Percentiles rank a stretch among this genome's conserved stretches.
These are phyloP conservation scores for Geotrichum candidum DNA, from an alignment of 1,139 yeast genomes.

Conservation along the genomic window DNA sequence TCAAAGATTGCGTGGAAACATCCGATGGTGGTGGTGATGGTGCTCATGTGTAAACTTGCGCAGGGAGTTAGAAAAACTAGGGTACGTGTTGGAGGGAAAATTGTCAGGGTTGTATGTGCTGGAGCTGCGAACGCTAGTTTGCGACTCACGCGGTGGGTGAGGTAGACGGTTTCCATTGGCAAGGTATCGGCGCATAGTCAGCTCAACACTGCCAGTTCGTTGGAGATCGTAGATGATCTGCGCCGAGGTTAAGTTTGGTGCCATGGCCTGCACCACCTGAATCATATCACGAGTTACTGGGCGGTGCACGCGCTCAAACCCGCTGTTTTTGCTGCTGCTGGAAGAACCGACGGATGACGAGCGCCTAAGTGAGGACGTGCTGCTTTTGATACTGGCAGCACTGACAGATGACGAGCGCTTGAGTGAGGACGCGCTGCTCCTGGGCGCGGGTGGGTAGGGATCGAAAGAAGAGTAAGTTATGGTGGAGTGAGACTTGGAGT, in stretches of 20 bases:
- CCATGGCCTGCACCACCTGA: slow-evolving; percentile 77
- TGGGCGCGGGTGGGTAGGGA: background rate
- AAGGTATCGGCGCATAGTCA: slow-evolving; percentile 66
- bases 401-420: background rate
- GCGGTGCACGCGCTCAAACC: background rate
- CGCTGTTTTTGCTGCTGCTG: background rate
- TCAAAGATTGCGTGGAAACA: background rate
- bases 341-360: background rate
- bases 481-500: background rate
- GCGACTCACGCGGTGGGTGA: background rate
- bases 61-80: background rate
- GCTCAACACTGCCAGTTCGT: slow-evolving; percentile 68
- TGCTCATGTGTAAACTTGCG: background rate
- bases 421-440: background rate
- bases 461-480: background rate
- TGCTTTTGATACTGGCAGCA: background rate
- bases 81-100: background rate
- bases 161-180: slow-evolving; percentile 41
- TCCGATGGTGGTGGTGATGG: background rate
- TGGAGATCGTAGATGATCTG: slow-evolving; percentile 53
- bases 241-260: slow-evolving; percentile 63
- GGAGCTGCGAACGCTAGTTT: background rate
- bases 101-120: background rate
- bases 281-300: slow-evolving; percentile 72
- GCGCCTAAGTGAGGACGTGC: background rate